Base-by-base conservation (phyloP, 495 filamentous ascomycete species). In the Cenococcum geophilum region DNA sequence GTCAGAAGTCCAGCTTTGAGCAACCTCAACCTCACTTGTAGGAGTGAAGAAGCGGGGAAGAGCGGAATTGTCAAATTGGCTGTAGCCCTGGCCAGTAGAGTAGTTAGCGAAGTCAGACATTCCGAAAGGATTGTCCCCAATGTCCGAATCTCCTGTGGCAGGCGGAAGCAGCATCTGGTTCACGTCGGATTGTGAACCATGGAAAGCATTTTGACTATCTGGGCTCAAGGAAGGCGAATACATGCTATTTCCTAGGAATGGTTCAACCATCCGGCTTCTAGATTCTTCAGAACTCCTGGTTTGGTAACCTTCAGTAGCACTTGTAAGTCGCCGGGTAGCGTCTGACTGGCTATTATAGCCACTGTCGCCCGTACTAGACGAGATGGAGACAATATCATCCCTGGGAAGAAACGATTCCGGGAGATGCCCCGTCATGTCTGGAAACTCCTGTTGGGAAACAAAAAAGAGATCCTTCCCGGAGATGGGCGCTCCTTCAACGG, bases 141-240 rank as follows among this genome's bases (percentile, higher is more conserved):
- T 21, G 14, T 65, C 62, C n/a, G 50, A 11, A 5, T 57, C 52
- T 55, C 34, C 64, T 14, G 58, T 57, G 18, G 61, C 51, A 16
- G 54, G 42, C 21, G 61, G 53, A 5, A 61, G 58, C 0, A 60
- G 45, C 42, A 68, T 58, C 10, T 58, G 61, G 49, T 49, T 47
- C 60, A 67, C 53, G 21, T 67, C 61, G 22, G 40, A 34, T 10
- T 58, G 61, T 12, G 51, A 51, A 11, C 59, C 66, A 14, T 37
- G 37, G 42, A 68, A 65, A 12, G 48, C 42, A 45, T 18, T 56
- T 20, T 50, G 59, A 48, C 55, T 78, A 1, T 73, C 74, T 25
- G 76, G 71, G 23, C 72, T 73, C n/a, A 76, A 71, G 27, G 67
- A 74, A 10, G 77, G 77, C 37, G 68, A 79, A 47, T 71, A 75